Evolutionary conservation across 2,329 filamentous ascomycete genomes (phyloP), one percentile per base, ranked within the genome.

Genomic region (Madurella fahalii): DNA sequence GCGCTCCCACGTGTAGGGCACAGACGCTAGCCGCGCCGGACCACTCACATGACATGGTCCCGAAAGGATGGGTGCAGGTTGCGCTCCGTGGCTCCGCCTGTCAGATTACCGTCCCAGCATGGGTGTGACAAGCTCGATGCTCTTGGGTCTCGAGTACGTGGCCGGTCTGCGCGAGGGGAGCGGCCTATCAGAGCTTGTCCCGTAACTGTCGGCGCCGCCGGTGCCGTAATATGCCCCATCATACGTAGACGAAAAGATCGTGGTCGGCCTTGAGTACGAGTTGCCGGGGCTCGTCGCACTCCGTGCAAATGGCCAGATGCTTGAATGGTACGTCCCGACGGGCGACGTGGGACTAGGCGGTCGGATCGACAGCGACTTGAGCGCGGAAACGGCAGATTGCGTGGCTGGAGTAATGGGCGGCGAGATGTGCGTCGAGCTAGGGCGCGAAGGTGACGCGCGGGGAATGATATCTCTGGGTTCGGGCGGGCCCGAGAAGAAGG

Each of bases 391-490:
- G 58, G 80, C 79, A 41, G 77, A 79, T 15, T 37, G 34, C 9
- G 34, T 37, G 47, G 77, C 75, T 57, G 74, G 80, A 25, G 72
- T 76, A 40, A 77, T 75, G 60, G 81, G 80, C 60, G 79, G 81
- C 54, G 77, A 77, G 63, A 80, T 72, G 68, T 81, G 72, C 66
- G 75, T 77, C 49, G 81, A 78, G 65, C 71, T 78, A 42, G 81
- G 81, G 56, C 82, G 77, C 15, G 83, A 85, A 12, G 83, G 83
- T 11, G 82, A 83, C 37, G 82, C 82, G 57, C 81, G 80, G 47
- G 83, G 83, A 59, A 86, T 77, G 61, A 85, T 85, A 67, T 85
- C 83, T 63, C 77, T 76, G 49, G 78, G 80, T 64, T 84, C 81
- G 49, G 75, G 71, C 55, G 76, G 70, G 8, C 71, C 65, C 37